Base-by-base conservation (phyloP, 2,329 filamentous ascomycete species). In the Pseudogymnoascus sp. region DNA sequence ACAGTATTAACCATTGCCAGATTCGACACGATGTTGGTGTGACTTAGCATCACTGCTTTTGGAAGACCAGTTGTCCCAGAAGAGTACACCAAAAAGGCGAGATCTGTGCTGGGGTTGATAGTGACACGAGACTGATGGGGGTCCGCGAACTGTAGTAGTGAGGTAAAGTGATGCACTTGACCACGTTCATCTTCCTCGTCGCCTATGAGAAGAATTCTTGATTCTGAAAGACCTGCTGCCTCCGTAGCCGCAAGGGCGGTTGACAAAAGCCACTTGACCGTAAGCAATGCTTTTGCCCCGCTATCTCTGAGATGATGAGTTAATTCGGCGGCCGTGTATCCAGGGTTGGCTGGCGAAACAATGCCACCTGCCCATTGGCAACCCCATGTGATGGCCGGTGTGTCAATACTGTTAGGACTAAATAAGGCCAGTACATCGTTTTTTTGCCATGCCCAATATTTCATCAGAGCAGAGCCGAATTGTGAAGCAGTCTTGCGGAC, bases 351-450 rank as follows among this genome's bases (percentile, higher is more conserved):
- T 0, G 91, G 90, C 19, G 86, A 90, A 13, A 89, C 78, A 62
- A 89, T 78, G 42, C 88, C 91, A 61, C 91, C 91, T 0, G 89
- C 88, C 88, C 90, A 96, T 67, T 88, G 84, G 10, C 84, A 81
- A 38, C 91, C 92, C 78, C 89, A 90, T 73, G 85, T 90, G 47
- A 91, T 76, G 4, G 86, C 78, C 0, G 90, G 86, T 0, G 87
- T 90, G 74, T 96, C 92, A 71, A 96, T 87, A 73, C 82, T 85
- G 73, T 96, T 96, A 33, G 91, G 88, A 4, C 89, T 86, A 79
- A 88, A 96, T 63, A 96, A 80, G 14, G 83, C 88, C 21, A 96
- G 80, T 1, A 93, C 88, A 71, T 96, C 89, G 10, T 14, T 13
- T 37, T 89, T 92, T 69, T 86, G 81, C 89, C 92, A 96, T 59